Percentiles rank a stretch among this genome's conserved stretches.
These are phyloP conservation scores for Trametes punicea DNA, from an alignment of 768 basidiomycete genomes.

Conservation along the genomic window DNA sequence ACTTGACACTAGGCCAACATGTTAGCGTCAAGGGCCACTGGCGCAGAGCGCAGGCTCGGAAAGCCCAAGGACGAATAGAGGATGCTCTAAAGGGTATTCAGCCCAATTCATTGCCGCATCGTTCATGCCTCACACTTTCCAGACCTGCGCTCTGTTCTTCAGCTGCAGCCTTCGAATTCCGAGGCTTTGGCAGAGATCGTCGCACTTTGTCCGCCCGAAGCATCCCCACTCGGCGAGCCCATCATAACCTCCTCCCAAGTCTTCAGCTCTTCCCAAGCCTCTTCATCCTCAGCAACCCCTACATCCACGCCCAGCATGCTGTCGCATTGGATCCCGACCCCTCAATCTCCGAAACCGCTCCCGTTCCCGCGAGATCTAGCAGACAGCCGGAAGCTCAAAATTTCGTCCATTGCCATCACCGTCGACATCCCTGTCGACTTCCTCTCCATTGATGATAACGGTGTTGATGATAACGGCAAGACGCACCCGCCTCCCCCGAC, in stretches of 20 bases:
- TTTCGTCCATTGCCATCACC: constrained; percentile 44
- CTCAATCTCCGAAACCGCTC: constrained; percentile 42
- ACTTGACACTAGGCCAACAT: constrained; percentile 60
- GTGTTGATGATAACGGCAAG: constrained; percentile 30
- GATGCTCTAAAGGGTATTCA: constrained; percentile 62
- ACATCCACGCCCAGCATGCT: constrained; percentile 15
- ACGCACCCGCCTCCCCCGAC: constrained; percentile 31
- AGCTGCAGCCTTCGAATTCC: constrained; percentile 58
- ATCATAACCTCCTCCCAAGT: constrained; percentile 13
- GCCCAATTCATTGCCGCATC: background rate
- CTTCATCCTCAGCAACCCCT: constrained; percentile 19
- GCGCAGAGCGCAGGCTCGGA: constrained; percentile 64
- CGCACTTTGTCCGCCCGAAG: constrained; percentile 32
- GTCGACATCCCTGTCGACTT: constrained; percentile 32
- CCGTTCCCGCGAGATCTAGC: constrained; percentile 50
- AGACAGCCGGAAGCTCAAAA: constrained; percentile 54
- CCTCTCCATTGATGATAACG: constrained; percentile 17
- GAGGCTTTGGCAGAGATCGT: constrained; percentile 60
- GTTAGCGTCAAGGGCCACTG: constrained; percentile 67
- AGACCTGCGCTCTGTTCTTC: constrained; percentile 63
- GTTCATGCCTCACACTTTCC: background rate
- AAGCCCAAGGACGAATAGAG: constrained; percentile 51
- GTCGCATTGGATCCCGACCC: constrained; percentile 36
- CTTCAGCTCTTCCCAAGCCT: constrained; percentile 28
- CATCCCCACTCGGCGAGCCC: background rate